Evolutionary conservation across 352 stramenopile genomes (phyloP).

Genomic region (Globisporangium irregulare): DNA sequence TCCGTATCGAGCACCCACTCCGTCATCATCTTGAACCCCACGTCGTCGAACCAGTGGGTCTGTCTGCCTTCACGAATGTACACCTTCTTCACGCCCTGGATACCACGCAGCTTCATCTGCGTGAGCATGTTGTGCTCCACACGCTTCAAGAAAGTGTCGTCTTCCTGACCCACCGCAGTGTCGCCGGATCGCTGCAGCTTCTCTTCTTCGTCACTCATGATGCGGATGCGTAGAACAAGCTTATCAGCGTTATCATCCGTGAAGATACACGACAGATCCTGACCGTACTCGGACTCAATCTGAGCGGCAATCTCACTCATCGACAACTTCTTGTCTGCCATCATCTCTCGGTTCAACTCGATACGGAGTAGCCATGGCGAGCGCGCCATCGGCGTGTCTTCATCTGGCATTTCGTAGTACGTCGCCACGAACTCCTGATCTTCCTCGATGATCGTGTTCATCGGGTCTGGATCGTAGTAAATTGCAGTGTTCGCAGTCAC

Average conservation of each 20-base stretch:
- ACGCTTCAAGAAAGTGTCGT: conserved; percentile 96
- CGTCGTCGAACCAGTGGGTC: conserved; percentile 94
- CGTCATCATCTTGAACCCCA: conserved; percentile 93
- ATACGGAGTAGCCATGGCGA: conserved; percentile 99
- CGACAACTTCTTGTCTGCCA: conserved; percentile 97
- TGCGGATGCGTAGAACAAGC: conserved; percentile 96
- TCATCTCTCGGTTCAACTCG: conserved; percentile 97
- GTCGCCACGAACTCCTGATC: conserved; percentile 97
- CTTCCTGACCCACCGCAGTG: conserved; percentile 87
- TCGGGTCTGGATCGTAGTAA: conserved; percentile 98
- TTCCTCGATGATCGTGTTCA: conserved; percentile 95
- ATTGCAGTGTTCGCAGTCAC: conserved; percentile 97
- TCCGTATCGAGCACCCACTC: conserved; percentile 99
- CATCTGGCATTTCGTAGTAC: conserved; percentile 97
- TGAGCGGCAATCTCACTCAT: conserved; percentile 96
- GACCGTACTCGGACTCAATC: conserved; percentile 94
- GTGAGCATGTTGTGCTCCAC: conserved; percentile 98
- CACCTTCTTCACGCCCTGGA: conserved; percentile 98
- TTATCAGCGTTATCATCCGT: conserved; percentile 98
- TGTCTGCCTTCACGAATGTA: conserved; percentile 95
- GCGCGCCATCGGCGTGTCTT: conserved; percentile 92
- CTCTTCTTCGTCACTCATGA: conserved; percentile 94
- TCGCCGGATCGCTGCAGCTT: conserved; percentile 81
- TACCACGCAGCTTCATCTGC: conserved; percentile 95
- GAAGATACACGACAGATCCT: conserved; percentile 96